Base-by-base conservation (phyloP, 1,284 basidiomycete genomes). In the Crucibulum parvulum region DNA sequence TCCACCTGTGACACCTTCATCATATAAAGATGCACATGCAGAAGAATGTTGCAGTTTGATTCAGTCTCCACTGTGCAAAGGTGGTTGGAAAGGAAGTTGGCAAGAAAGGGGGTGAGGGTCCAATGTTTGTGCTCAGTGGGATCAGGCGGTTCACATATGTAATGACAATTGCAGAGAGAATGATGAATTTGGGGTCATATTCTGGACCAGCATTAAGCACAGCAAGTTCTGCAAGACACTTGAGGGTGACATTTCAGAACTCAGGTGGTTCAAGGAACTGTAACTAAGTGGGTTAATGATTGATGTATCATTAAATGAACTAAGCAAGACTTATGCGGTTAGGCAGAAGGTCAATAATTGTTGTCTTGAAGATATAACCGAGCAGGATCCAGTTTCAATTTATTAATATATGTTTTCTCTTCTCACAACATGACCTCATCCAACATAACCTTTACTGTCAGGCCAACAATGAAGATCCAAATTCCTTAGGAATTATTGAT, bases 351-450 rank as follows among this genome's bases (percentile, higher is more conserved):
- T 99, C 98, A 68, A 99, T 99, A 71, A 99, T 93, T 53, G 93
- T 94, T 1, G 98, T 99, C 81, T 99, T 98, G 68, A 99, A 99
- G 69, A 99, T 99, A 78, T 97, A 99, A 34, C 97, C 98, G 50
- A 99, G 83, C 52, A 98, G 98, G 72, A 99, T 99, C 98, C 98
- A 99, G 78, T 99, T 99, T 98, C 65, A 99, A 87, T 81, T 99
- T 99, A 78, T 98, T 97, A 70, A 99, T 77, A 72, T 96, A 99
- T 7, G 94, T 94, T 84, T 95, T 98, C 81, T 99, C 95, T 74
- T 93, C 91, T 62, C 94, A 86, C 83, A 98, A 87, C 37, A 88
- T 84, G 47, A 84, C 81, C 72, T 97, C 95, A 73, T 99, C 96
- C 13, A 94, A 94, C 41, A 95, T 93, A 48, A 94, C 89, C 75